These are phyloP conservation scores for Mrakia gelida DNA, from an alignment of 768 basidiomycete genomes.

Conservation along the genomic window DNA sequence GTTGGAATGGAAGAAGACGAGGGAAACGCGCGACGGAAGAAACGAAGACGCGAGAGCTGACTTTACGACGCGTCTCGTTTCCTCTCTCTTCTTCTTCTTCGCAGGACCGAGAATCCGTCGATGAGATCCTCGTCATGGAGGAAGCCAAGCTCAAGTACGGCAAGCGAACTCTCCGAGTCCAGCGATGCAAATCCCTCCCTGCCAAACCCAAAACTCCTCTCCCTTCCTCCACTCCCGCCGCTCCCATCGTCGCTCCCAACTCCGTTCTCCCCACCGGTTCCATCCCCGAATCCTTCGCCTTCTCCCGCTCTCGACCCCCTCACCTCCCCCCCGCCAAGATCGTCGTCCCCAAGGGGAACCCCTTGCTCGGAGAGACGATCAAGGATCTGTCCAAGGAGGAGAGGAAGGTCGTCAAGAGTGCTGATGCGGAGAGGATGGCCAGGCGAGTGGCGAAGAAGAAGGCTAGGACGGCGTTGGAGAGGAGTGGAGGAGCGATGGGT, in stretches of 20 bases:
- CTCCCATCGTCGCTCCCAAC: constrained; percentile 35
- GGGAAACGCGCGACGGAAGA: neutral
- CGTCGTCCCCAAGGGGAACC: constrained; percentile 70
- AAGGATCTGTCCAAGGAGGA: constrained; percentile 75
- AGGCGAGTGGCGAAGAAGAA: constrained; percentile 88
- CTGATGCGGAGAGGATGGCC: constrained; percentile 73
- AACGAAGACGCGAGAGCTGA: neutral
- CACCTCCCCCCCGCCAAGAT: constrained; percentile 30
- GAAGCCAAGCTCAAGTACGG: constrained; percentile 77
- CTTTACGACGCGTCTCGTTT: neutral
- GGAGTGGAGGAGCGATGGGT: neutral
- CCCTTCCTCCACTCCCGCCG: constrained; percentile 34
- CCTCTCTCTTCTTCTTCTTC: neutral
- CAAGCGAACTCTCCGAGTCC: constrained; percentile 84
- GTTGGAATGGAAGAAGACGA: no score
- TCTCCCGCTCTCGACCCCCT: neutral
- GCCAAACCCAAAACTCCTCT: constrained; percentile 38
- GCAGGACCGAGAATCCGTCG: constrained; percentile 85
- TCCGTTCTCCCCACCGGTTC: constrained; percentile 32
- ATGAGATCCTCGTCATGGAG: constrained; percentile 82
- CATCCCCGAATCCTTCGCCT: constrained; percentile 37
- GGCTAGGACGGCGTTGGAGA: constrained; percentile 44
- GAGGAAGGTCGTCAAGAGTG: constrained; percentile 73
- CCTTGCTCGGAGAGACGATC: constrained; percentile 70
- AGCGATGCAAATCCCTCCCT: constrained; percentile 74